These are phyloP conservation scores for Casuarina glauca DNA, from an alignment of 306 rosid genomes.

Conservation along the genomic window DNA sequence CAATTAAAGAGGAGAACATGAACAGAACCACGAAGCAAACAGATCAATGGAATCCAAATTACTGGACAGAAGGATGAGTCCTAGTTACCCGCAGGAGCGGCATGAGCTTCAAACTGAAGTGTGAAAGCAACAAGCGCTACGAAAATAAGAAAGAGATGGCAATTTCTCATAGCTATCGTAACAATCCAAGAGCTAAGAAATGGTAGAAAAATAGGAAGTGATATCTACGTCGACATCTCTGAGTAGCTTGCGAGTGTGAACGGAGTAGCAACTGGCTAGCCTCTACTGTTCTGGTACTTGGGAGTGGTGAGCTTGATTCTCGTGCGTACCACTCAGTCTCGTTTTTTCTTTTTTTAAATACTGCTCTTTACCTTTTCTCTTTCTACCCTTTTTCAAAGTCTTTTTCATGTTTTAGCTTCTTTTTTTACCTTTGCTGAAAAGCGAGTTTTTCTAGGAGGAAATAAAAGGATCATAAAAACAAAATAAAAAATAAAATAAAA, in stretches of 20 bases:
- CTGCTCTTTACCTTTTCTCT: not conserved
- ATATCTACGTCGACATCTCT: not conserved
- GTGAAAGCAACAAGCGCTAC: slow-evolving; percentile 38
- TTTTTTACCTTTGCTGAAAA: slow-evolving; percentile 26
- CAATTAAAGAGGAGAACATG: slow-evolving; percentile 15
- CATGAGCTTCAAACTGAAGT: slow-evolving; percentile 58
- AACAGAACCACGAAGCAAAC: slow-evolving; percentile 37
- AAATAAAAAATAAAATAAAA: too few relatives aligned
- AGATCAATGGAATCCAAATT: slow-evolving; percentile 23
- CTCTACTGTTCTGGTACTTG: slow-evolving; percentile 10
- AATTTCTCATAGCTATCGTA: slow-evolving; percentile 50
- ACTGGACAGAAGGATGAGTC: slow-evolving; percentile 12
- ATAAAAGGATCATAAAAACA: not conserved
- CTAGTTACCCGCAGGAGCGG: slow-evolving; percentile 85
- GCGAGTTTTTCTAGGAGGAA: slow-evolving; percentile 37
- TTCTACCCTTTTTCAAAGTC: not conserved
- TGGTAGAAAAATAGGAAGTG: not conserved
- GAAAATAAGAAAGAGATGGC: slow-evolving; percentile 35
- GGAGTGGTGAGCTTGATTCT: not conserved
- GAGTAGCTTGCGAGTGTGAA: not conserved
- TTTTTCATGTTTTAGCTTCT: not conserved
- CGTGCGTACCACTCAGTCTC: not conserved
- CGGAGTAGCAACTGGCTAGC: slow-evolving; percentile 17
- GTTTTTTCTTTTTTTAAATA: not conserved
- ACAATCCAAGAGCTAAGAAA: slow-evolving; percentile 1